phyloP scores from a whole-genome alignment of 1,284 basidiomycete species.

The Sparassis latifolia region DNA sequence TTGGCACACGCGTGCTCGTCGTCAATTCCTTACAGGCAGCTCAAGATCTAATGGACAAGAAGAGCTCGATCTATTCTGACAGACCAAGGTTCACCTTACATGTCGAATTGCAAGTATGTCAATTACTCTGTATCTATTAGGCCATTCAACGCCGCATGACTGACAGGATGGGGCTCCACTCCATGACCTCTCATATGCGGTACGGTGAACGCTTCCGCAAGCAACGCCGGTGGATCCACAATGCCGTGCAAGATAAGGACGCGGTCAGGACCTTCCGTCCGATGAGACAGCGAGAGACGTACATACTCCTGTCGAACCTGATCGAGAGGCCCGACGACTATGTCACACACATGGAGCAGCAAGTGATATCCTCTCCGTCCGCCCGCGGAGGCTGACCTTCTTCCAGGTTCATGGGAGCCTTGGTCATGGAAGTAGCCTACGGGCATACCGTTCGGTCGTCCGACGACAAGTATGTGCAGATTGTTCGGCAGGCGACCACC shows the following conservation, averaged over 20 bases:
- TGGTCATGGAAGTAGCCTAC: conserved; percentile 12
- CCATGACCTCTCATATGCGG: conserved; percentile 17
- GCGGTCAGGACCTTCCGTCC: conserved; percentile 17
- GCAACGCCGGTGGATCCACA: conserved; percentile 24
- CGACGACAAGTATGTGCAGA: conserved; percentile 9
- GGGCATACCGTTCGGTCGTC: conserved; percentile 10
- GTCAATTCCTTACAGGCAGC: conserved; percentile 9
- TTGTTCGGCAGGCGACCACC: conserved; percentile 10
- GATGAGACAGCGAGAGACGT: conserved; percentile 21
- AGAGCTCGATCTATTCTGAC: conserved; percentile 13
- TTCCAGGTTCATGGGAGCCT: conserved; percentile 7
- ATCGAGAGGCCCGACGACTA: conserved; percentile 17
- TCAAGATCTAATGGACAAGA: conserved; percentile 16
- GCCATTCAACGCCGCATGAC: not conserved
- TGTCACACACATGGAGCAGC: conserved; percentile 20
- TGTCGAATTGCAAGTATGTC: conserved; percentile 7
- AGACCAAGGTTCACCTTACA: conserved; percentile 5
- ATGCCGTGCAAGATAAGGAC: conserved; percentile 18
- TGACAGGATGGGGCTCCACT: conserved; percentile 20
- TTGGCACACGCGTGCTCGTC: conserved; percentile 8
- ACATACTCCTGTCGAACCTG: conserved; percentile 18
- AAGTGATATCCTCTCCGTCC: not conserved
- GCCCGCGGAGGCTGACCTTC: not conserved
- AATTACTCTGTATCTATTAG: conserved; percentile 1
- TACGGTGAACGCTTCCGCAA: conserved; percentile 25